Evolutionary conservation across 257 asterid genomes (phyloP).

Genomic region (Agastache rugosa): DNA sequence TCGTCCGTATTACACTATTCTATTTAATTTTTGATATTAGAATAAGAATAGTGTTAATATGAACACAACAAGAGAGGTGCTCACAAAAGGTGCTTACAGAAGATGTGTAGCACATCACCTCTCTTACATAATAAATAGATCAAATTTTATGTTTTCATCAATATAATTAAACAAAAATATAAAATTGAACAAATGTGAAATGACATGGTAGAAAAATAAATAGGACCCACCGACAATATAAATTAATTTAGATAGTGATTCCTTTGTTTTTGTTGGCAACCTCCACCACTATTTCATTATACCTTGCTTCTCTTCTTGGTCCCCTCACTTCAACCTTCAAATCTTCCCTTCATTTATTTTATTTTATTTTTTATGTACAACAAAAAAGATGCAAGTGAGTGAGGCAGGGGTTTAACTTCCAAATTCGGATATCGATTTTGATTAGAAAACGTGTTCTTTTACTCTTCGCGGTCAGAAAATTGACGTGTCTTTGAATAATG

Average conservation of each 20-base stretch:
- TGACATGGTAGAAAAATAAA: no score
- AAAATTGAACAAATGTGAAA: no score
- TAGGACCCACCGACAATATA: no score
- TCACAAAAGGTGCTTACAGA: no score
- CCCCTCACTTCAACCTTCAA: not conserved
- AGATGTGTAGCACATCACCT: no score
- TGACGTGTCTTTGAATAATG: not conserved
- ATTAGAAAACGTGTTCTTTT: not conserved
- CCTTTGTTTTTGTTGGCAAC: conserved; percentile 29
- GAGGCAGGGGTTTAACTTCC: not conserved
- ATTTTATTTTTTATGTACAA: not conserved
- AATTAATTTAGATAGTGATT: conserved; percentile 39
- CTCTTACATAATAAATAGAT: no score
- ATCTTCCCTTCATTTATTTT: not conserved
- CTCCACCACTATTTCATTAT: not conserved
- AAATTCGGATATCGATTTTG: not conserved
- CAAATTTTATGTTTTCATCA: no score
- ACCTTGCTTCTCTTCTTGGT: conserved; percentile 2
- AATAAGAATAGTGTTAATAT: no score
- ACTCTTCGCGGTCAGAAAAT: not conserved
- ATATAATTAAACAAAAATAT: no score
- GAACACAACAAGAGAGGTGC: no score
- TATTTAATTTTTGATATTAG: no score
- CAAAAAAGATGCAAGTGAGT: not conserved
- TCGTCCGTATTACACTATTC: no score